Percentiles rank a stretch among this genome's conserved stretches.
phyloP scores from a whole-genome alignment of 495 filamentous ascomycete species.

The Parathielavia hyrcaniae region DNA sequence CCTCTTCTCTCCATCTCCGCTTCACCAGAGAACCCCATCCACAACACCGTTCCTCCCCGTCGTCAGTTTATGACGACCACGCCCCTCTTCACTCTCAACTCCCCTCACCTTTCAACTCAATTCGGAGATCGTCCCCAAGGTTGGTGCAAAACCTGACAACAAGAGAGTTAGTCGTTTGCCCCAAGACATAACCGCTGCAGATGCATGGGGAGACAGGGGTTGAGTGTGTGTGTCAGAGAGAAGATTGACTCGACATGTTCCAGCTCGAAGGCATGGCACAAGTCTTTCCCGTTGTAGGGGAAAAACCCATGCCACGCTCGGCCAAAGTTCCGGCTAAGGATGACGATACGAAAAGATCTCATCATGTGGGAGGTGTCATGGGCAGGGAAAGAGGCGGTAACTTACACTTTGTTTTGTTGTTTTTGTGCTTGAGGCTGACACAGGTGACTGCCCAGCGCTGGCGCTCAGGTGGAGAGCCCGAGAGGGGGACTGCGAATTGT shows the following conservation, averaged over 20 bases:
- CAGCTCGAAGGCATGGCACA: constrained; percentile 27
- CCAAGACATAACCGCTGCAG: not conserved
- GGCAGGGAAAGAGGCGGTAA: not conserved
- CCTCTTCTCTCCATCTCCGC: not conserved
- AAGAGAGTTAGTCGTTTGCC: constrained; percentile 2
- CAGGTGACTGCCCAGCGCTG: not conserved
- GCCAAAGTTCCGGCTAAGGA: constrained; percentile 56
- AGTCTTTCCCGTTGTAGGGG: constrained; percentile 14
- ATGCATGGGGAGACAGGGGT: not conserved
- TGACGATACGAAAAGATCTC: constrained; percentile 59
- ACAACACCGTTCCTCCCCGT: not conserved
- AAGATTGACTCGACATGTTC: constrained; percentile 56
- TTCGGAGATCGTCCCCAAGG: not conserved
- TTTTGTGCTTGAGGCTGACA: not conserved
- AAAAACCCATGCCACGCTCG: constrained; percentile 25
- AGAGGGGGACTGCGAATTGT: not conserved
- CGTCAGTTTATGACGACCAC: not conserved
- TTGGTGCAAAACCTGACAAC: not conserved
- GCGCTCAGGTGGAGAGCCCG: not conserved
- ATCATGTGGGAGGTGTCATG: constrained; percentile 40
- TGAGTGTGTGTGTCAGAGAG: constrained; percentile 47
- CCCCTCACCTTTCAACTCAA: not conserved
- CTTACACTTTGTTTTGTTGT: constrained; percentile 13
- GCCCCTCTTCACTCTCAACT: not conserved
- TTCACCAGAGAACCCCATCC: too few species aligned